Evolutionary conservation across 148 eudicot genomes (phyloP).

Genomic region (Nepenthes gracilis): DNA sequence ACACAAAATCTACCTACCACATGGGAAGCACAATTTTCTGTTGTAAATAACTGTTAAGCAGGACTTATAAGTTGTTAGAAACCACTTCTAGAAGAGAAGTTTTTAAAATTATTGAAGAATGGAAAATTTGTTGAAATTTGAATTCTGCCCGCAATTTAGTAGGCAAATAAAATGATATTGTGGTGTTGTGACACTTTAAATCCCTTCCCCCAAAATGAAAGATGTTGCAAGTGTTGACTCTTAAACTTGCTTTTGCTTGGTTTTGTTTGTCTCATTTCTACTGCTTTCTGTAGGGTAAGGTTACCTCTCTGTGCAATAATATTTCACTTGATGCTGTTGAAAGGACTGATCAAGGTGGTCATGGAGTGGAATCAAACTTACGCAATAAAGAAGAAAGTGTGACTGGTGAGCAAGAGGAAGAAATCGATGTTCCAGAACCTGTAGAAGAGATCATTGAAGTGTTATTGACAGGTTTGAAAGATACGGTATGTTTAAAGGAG

Average conservation of each 20-base stretch:
- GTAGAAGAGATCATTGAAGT: constrained; percentile 87
- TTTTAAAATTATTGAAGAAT: neutral
- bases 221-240: neutral
- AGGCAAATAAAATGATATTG: no score
- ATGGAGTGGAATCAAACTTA: constrained; percentile 14
- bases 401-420: constrained; percentile 51
- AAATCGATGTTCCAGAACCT: constrained; percentile 88
- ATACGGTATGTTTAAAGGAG: constrained; percentile 63
- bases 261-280: neutral
- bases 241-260: constrained; percentile 1
- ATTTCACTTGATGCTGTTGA: constrained; percentile 24
- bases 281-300: constrained; percentile 38
- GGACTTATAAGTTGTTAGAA: no score
- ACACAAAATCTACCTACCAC: no score
- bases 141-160: neutral
- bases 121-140: constrained; percentile 1
- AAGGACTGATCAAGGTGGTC: constrained; percentile 13
- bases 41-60: no score
- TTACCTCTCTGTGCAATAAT: constrained; percentile 45
- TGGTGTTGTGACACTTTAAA: no score
- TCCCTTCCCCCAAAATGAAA: no score
- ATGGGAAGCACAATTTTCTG: no score
- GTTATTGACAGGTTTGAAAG: constrained; percentile 76
- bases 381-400: constrained; percentile 18
- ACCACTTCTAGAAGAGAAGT: no score